Percentiles rank a stretch among this genome's conserved stretches.
phyloP scores from a whole-genome alignment of 768 basidiomycete species.

The Exidia glandulosa region DNA sequence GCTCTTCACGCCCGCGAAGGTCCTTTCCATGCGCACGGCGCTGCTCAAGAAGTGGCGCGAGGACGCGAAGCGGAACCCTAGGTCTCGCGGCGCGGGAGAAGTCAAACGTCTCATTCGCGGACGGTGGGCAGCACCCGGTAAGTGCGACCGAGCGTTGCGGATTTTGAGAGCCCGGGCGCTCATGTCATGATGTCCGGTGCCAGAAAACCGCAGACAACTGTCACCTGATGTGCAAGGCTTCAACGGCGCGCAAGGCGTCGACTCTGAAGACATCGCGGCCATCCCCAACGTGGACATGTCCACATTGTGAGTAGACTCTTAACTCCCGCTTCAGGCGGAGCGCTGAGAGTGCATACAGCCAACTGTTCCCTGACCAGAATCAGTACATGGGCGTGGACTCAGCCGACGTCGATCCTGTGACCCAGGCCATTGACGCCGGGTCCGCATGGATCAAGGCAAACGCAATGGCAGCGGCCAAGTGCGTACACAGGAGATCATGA shows the following conservation, averaged over 20 bases:
- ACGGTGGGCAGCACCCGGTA: constrained; percentile 47
- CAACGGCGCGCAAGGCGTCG: constrained; percentile 56
- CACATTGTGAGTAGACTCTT: constrained; percentile 26
- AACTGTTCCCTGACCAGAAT: constrained; percentile 60
- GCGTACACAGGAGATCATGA: constrained; percentile 9
- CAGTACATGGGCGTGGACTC: constrained; percentile 35
- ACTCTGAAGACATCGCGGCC: constrained; percentile 50
- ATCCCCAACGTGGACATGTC: constrained; percentile 48
- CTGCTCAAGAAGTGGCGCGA: constrained; percentile 4
- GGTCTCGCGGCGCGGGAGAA: constrained; percentile 29
- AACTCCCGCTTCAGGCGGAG: background rate
- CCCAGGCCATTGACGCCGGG: constrained; percentile 41
- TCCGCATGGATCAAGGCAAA: constrained; percentile 46
- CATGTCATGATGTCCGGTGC: constrained; percentile 24
- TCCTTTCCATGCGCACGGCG: constrained; percentile 40
- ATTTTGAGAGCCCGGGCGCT: background rate
- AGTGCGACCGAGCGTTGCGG: constrained; percentile 4
- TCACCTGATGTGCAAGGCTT: constrained; percentile 27
- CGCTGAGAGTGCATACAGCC: constrained; percentile 14
- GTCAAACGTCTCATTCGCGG: constrained; percentile 39
- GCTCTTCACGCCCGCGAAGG: constrained; percentile 30
- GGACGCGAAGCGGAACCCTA: constrained; percentile 23
- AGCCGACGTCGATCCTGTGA: constrained; percentile 37
- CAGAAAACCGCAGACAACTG: constrained; percentile 30
- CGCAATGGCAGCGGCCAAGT: constrained; percentile 33